Conservation (phyloP, 805 yeast genomes). For the Starmerella floricola region DNA sequence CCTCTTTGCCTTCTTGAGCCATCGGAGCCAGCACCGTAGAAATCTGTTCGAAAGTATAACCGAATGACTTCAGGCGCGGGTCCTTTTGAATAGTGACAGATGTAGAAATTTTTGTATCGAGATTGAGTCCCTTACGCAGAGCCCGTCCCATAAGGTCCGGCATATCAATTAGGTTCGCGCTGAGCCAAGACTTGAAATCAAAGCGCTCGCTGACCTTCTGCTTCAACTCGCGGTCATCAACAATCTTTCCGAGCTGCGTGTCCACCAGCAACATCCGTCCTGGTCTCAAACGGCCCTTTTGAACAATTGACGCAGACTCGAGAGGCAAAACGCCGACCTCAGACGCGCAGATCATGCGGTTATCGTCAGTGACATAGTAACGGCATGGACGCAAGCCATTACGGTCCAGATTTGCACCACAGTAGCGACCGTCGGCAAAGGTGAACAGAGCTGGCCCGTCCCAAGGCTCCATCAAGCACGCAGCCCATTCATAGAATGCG, state of each 20-base stretch:
- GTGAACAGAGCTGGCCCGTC: constrained; percentile 97
- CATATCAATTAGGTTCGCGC: constrained; percentile 74
- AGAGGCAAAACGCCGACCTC: constrained; percentile 95
- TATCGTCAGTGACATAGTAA: constrained; percentile 87
- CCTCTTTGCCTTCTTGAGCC: constrained; percentile 87
- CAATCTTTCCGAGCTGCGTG: constrained; percentile 82
- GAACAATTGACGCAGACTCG: constrained; percentile 66
- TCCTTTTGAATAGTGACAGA: constrained; percentile 54
- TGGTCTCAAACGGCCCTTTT: constrained; percentile 90
- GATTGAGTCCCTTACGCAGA: constrained; percentile 30
- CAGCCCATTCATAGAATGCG: constrained; percentile 98
- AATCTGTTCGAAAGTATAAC: constrained; percentile 90
- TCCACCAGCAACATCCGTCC: constrained; percentile 94
- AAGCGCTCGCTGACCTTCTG: constrained; percentile 61
- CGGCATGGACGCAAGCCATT: constrained; percentile 98
- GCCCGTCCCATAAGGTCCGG: constrained; percentile 59
- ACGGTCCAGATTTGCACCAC: constrained; percentile 96
- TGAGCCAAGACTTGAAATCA: constrained; percentile 90
- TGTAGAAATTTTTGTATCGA: constrained; percentile 20
- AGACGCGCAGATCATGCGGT: constrained; percentile 92
- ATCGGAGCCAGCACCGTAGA: constrained; percentile 76
- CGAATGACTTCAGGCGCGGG: constrained; percentile 73
- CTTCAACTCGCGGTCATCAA: constrained; percentile 85
- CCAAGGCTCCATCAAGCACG: constrained; percentile 99
- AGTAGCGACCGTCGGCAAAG: constrained; percentile 92